Conservation (phyloP, 2,329 filamentous ascomycete genomes). For the Diaporthe nobilis region DNA sequence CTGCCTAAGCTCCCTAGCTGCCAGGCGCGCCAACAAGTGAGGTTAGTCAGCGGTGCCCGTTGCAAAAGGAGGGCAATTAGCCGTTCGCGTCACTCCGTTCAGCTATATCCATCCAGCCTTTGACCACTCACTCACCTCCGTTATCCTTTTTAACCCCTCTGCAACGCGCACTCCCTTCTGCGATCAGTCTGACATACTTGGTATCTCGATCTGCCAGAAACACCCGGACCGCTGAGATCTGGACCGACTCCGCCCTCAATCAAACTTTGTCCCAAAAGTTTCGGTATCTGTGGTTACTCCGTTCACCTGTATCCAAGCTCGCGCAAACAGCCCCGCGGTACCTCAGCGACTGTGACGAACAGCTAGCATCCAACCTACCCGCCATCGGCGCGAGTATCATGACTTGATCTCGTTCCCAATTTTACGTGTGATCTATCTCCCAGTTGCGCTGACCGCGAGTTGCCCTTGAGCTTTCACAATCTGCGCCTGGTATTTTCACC, state of each 20-base stretch:
- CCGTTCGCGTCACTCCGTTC: conserved; percentile 26
- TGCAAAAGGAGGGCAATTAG: conserved; percentile 4
- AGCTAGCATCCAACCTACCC: neutral
- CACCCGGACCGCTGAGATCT: neutral
- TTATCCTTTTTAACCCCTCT: neutral
- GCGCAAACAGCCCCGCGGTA: neutral
- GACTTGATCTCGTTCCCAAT: neutral
- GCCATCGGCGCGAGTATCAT: neutral
- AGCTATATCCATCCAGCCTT: neutral
- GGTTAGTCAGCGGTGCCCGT: conserved; percentile 27
- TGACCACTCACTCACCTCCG: neutral
- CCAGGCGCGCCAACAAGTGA: neutral
- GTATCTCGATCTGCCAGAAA: neutral
- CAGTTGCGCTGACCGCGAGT: neutral
- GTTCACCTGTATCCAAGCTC: neutral
- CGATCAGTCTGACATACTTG: neutral
- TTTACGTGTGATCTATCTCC: neutral
- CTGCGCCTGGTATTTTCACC: neutral
- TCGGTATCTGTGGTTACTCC: neutral
- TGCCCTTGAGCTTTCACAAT: neutral
- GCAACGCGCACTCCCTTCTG: neutral
- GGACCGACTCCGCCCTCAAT: neutral
- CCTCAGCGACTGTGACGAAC: neutral
- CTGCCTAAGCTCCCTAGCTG: neutral
- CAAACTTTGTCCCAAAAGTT: neutral